Percentiles rank a stretch among this genome's conserved stretches.
These are phyloP conservation scores for Trichosporon sp. DNA, from an alignment of 1,284 basidiomycete species.

Conservation along the genomic window DNA sequence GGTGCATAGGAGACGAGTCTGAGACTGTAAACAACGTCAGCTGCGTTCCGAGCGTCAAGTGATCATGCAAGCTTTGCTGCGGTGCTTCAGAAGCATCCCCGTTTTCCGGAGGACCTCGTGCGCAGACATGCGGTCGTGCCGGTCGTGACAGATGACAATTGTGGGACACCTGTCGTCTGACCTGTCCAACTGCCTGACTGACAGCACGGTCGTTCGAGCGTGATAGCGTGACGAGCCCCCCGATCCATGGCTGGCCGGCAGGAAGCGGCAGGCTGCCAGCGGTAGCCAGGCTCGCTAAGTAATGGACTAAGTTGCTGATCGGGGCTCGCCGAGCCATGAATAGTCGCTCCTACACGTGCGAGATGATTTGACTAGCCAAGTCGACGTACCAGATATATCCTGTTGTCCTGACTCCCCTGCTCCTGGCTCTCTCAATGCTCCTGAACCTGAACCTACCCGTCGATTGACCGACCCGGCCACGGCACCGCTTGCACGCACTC, in stretches of 20 bases:
- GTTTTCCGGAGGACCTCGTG: too few species aligned
- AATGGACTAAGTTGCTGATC: not conserved
- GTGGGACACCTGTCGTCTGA: not conserved
- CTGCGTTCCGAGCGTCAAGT: not conserved
- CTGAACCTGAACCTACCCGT: not conserved
- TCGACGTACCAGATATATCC: not conserved
- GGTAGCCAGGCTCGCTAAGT: not conserved
- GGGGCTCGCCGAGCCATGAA: constrained; percentile 15
- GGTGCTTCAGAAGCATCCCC: not conserved
- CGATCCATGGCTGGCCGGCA: not conserved
- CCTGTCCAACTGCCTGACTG: not conserved
- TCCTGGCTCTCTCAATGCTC: not conserved
- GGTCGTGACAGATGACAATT: too few species aligned
- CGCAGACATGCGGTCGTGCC: too few species aligned
- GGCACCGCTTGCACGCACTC: not conserved
- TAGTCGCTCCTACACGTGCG: constrained; percentile 9
- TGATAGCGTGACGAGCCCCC: not conserved
- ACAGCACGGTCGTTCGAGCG: not conserved
- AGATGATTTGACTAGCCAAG: not conserved
- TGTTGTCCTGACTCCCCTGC: not conserved
- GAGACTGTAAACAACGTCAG: constrained; percentile 9
- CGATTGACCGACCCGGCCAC: constrained; percentile 7
- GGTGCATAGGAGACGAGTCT: not conserved
- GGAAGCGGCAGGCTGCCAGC: not conserved
- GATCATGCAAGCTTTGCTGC: constrained; percentile 2